Base-by-base conservation (phyloP, 2,329 filamentous ascomycete species). In the Penicillium freii region DNA sequence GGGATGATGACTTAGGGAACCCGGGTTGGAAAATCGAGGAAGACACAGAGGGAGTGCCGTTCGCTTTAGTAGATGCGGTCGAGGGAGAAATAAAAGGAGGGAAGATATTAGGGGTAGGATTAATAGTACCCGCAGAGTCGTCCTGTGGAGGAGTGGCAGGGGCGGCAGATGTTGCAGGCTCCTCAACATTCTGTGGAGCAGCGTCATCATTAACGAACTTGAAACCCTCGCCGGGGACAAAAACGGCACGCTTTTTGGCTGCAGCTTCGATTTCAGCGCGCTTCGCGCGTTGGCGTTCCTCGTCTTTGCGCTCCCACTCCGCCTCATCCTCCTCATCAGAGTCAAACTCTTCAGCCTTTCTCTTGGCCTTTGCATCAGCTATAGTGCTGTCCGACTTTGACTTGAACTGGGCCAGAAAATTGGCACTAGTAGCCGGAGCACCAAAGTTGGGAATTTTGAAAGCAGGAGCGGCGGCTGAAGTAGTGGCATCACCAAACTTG, bases 321-420 rank as follows among this genome's bases (percentile, higher is more conserved):
- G 71, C 79, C 60, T 80, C 77, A 43, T 81, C 78, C 42, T 82
- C 79, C 53, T 81, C 78, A 15, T 81, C 80, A 8, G 79, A 81
- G 60, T 82, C 80, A 58, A 78, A 81, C 23, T 81, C 78, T 50
- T 81, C 78, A 4, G 73, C 77, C 66, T 80, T 81, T 49, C 79
- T 77, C 66, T 80, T 80, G 54, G 72, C 74, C 56, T 76, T 78
- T 45, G 77, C 77, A 46, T 76, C 73, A 44, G 77, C 75, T 47
- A 75, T 73, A 33, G 70, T 68, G 50, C 76, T 71, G 21, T 75
- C 73, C 6, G 78, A 71, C 52, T 70, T 58, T 33, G 70, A 62
- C 46, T 73, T 72, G 59, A 81, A 81, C 8, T 78, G 71, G 19
- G 71, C 70, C 51, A 78, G 67, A 63, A 80, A 80, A 56, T 77